Evolutionary conservation across 257 asterid genomes (phyloP), one percentile per base, ranked within the genome.

Genomic region (Datura wrightii): DNA sequence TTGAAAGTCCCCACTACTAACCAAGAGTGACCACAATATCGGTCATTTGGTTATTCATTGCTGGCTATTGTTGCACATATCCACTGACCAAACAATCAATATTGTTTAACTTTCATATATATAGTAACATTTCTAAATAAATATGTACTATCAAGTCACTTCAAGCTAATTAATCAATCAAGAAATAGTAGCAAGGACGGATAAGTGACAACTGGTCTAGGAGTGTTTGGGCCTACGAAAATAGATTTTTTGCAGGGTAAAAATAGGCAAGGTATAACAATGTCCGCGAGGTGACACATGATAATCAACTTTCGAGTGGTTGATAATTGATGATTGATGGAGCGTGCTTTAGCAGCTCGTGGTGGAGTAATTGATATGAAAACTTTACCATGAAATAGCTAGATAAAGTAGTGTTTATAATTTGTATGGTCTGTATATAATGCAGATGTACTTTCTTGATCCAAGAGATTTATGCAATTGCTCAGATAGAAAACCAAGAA

Each of bases 11-110:
- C 42, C 11, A 24, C 80, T 14, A 52, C 13, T 41, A 41, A 14
- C 24, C n/a, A 65, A 65, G 19, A 67, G n/a, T 67, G 9, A 66
- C 50, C 79, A 69, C 52, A 69, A 67, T 39, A 67, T 37, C 42
- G 15, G 16, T 70, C 5, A 42, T 42, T 70, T 18, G 8, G 14
- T 16, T 62, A 62, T 24, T 11, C 39, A 62, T 59, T 7, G 66
- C 66, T 59, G 36, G 36, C 36, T 59, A 59, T 58, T 59, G 31
- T 54, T 6, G 69, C 15, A 3, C 39, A 3, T 9, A 10, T 24
- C 69, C 67, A 60, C 67, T 60, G 37, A 60, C 11, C 67, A 19
- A 60, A 60, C 67, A 19, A 10, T 60, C 67, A 19, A 7, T 59
- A 4, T 60, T 59, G 13, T 19, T 8, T 19, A 59, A n/a, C 37